phyloP scores from a whole-genome alignment of 352 stramenopile genomes.

The Phytophthora megakarya region DNA sequence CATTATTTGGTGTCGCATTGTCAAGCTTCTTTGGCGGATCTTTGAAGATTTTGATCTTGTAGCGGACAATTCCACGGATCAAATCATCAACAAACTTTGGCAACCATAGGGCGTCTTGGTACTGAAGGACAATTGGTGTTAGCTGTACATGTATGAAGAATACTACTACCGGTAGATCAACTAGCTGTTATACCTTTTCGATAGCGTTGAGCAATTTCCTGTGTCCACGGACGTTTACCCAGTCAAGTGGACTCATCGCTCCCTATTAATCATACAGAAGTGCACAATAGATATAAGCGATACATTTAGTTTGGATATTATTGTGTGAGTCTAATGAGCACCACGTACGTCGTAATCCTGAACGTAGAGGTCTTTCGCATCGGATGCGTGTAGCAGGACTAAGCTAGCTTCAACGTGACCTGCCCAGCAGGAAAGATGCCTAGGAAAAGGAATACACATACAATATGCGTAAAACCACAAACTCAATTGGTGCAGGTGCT shows the following conservation, averaged over 20 bases:
- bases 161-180: too few relatives aligned
- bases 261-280: constrained; percentile 9
- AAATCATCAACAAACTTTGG: constrained; percentile 77
- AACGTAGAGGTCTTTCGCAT: constrained; percentile 65
- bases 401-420: constrained; percentile 64
- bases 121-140: constrained; percentile 26
- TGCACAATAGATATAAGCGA: too few relatives aligned
- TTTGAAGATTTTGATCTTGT: constrained; percentile 82
- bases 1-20: constrained; percentile 6
- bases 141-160: too few relatives aligned
- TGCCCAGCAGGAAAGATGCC: constrained; percentile 71
- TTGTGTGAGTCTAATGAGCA: background rate
- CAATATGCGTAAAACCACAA: background rate
- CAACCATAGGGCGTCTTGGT: constrained; percentile 66
- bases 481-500: background rate
- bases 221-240: constrained; percentile 57
- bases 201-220: constrained; percentile 54
- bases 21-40: constrained; percentile 37
- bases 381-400: constrained; percentile 49
- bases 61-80: constrained; percentile 66
- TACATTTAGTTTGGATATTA: background rate
- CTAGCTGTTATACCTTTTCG: constrained; percentile 39
- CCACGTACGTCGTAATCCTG: constrained; percentile 67
- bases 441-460: constrained; percentile 16
- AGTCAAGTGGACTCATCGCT: constrained; percentile 55